phyloP scores from a whole-genome alignment of 2,329 filamentous ascomycete genomes.

The Stenocarpella maydis region DNA sequence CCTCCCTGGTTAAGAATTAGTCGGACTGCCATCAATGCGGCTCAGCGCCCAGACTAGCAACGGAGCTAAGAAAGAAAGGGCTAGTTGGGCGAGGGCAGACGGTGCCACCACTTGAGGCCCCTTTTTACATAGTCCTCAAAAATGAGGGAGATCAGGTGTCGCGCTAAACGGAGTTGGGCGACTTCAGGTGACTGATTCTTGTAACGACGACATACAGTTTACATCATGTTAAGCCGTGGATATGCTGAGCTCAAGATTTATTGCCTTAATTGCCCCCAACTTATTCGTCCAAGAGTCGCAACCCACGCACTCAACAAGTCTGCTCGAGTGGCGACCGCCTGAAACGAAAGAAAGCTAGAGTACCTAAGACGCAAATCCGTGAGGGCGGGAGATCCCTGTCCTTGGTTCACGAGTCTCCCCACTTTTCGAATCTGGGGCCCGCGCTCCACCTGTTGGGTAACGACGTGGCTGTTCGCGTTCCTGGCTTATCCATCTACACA shows the following conservation, averaged over 20 bases:
- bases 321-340: neutral
- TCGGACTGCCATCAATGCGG: no score
- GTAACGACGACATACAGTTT: no score
- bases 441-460: neutral
- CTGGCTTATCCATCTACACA: neutral
- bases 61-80: no score
- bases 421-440: neutral
- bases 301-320: neutral
- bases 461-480: neutral
- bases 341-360: neutral
- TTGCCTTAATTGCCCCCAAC: neutral
- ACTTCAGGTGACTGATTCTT: no score
- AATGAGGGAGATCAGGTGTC: no score
- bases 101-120: no score
- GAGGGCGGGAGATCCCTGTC: constrained; percentile 3
- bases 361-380: neutral
- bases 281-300: neutral
- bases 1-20: no score
- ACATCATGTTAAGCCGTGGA: neutral
- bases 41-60: no score
- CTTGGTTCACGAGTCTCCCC: neutral
- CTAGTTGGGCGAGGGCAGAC: no score
- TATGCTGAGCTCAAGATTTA: constrained; percentile 1
- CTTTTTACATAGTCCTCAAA: no score
- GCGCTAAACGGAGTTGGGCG: no score